Percentiles rank a stretch among this genome's conserved stretches.
Conservation (phyloP, 2,329 filamentous ascomycete genomes). For the Monilinia laxa region DNA sequence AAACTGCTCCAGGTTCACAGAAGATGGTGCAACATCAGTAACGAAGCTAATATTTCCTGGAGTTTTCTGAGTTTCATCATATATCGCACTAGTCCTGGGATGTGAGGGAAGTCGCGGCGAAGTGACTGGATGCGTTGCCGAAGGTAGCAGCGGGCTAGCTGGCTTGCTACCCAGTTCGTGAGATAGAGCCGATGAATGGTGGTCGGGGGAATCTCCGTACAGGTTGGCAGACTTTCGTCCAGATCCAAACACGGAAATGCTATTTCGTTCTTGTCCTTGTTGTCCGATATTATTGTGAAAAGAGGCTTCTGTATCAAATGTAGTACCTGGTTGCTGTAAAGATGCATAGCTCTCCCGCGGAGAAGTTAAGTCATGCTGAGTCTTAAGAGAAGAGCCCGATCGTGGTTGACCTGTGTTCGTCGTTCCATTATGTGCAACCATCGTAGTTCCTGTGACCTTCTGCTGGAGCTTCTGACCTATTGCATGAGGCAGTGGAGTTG, state of each 20-base stretch:
- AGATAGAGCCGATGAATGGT: not conserved
- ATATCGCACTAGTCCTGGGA: not conserved
- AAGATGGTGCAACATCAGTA: conserved; percentile 38
- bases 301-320: not conserved
- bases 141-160: not conserved
- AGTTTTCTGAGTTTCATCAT: not conserved
- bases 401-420: not conserved
- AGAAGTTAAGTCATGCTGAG: not conserved
- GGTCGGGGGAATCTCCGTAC: not conserved
- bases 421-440: not conserved
- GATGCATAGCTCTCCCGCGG: not conserved
- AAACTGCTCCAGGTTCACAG: conserved; percentile 37
- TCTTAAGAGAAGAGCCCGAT: not conserved
- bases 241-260: not conserved
- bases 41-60: conserved; percentile 34
- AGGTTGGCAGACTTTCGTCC: not conserved
- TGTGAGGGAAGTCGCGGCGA: conserved; percentile 14
- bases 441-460: not conserved
- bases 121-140: not conserved
- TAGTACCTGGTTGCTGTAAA: not conserved
- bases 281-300: conserved; percentile 13
- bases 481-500: conserved; percentile 32
- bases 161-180: not conserved
- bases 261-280: conserved; percentile 3
- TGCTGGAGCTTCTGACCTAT: not conserved